These are phyloP conservation scores for Fusarium hostae DNA, from an alignment of 2,329 filamentous ascomycete species.

Conservation along the genomic window DNA sequence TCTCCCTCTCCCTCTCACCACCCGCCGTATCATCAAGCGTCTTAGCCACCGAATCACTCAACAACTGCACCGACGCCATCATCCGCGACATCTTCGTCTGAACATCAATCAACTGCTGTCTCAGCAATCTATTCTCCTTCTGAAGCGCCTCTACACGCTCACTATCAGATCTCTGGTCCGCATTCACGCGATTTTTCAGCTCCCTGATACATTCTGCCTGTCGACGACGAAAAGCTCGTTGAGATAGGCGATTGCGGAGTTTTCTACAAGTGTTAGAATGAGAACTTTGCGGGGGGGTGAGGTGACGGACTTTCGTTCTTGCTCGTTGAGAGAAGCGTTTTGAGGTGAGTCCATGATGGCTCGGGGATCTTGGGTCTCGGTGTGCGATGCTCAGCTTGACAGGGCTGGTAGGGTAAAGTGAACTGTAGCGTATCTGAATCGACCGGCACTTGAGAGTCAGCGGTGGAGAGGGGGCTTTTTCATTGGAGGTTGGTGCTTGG, in stretches of 20 bases:
- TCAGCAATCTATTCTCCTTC: slow-evolving; percentile 41
- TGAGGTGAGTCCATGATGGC: slow-evolving; percentile 13
- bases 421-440: not conserved
- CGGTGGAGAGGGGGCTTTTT: not conserved
- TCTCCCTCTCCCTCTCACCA: not conserved
- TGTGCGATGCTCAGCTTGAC: slow-evolving; percentile 3
- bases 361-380: not conserved
- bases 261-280: slow-evolving; percentile 34
- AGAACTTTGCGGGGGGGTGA: not conserved
- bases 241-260: slow-evolving; percentile 48
- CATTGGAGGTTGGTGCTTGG: not conserved
- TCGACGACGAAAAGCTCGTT: slow-evolving; percentile 47
- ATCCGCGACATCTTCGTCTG: slow-evolving; percentile 43
- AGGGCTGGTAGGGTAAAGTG: not conserved
- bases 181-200: slow-evolving; percentile 38
- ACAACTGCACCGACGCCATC: slow-evolving; percentile 39
- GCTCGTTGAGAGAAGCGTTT: not conserved
- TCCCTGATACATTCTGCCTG: slow-evolving; percentile 46
- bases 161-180: slow-evolving; percentile 35
- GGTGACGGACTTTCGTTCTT: slow-evolving; percentile 19
- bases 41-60: slow-evolving; percentile 41
- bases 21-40: slow-evolving; percentile 36
- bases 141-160: slow-evolving; percentile 42
- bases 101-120: slow-evolving; percentile 46
- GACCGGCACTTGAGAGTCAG: not conserved